phyloP scores from a whole-genome alignment of 306 rosid genomes.

The Pueraria montana region DNA sequence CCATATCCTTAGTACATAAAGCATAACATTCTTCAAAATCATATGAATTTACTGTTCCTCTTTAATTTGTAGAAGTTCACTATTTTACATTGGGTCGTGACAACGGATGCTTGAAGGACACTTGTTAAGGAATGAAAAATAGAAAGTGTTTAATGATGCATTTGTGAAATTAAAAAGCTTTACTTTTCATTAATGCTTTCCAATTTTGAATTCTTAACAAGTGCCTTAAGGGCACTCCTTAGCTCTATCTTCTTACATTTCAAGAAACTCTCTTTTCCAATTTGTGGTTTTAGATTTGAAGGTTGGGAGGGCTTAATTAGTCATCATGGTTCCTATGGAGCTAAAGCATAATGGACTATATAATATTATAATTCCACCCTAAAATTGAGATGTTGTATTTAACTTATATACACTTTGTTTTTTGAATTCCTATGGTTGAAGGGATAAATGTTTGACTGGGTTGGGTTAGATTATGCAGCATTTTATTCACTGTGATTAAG shows the following conservation, averaged over 20 bases:
- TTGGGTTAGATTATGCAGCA: conserved; percentile 34
- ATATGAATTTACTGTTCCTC: conserved; percentile 12
- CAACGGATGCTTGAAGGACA: background rate
- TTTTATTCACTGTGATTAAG: conserved; percentile 1
- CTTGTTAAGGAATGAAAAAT: background rate
- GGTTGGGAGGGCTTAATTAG: background rate
- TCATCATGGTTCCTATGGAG: conserved; percentile 11
- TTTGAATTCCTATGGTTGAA: background rate
- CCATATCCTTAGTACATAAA: background rate
- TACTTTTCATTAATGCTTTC: background rate
- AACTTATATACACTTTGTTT: background rate
- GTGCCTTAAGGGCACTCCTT: background rate
- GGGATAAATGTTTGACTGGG: conserved; percentile 16
- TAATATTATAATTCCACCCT: background rate
- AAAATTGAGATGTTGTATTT: conserved; percentile 15
- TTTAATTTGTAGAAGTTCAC: conserved; percentile 3
- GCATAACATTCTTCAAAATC: background rate
- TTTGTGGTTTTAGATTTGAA: conserved; percentile 29
- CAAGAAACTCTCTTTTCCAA: background rate
- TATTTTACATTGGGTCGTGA: background rate
- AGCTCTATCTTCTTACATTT: background rate
- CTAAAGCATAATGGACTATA: conserved; percentile 11
- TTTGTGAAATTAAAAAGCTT: background rate
- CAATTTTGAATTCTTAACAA: background rate
- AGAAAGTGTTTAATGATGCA: background rate